Conservation (phyloP, 176 grass and related monocot species). For the Carex littledalei region DNA sequence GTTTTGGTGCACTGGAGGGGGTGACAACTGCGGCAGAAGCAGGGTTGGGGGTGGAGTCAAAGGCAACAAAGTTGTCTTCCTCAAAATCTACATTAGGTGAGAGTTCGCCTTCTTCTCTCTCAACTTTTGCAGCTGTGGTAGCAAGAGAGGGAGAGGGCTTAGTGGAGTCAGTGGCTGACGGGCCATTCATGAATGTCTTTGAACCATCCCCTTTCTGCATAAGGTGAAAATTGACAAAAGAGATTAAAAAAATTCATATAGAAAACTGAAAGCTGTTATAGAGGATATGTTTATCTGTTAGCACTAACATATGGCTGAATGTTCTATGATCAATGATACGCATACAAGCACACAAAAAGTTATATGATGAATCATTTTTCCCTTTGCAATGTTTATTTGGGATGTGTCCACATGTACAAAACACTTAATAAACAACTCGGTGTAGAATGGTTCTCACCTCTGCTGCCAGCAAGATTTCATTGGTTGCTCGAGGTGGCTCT, state of each 20-base stretch:
- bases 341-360: neutral
- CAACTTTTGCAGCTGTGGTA: constrained; percentile 37
- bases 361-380: neutral
- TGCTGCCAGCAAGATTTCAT: constrained; percentile 37
- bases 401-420: neutral
- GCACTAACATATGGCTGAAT: neutral
- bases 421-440: neutral
- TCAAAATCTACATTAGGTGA: constrained; percentile 94
- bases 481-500: constrained; percentile 32
- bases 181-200: neutral
- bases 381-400: neutral
- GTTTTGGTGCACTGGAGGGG: constrained; percentile 3
- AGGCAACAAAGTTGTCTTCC: constrained; percentile 78
- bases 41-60: constrained; percentile 29
- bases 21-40: neutral
- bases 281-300: neutral
- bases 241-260: neutral
- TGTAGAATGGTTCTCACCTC: constrained; percentile 46
- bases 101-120: constrained; percentile 99
- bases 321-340: neutral
- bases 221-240: neutral
- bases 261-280: neutral
- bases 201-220: constrained; percentile 20
- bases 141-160: neutral
- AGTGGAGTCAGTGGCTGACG: neutral